Conservation (phyloP, 2,329 filamentous ascomycete genomes). For the Scopulariopsis brevicaulis region DNA sequence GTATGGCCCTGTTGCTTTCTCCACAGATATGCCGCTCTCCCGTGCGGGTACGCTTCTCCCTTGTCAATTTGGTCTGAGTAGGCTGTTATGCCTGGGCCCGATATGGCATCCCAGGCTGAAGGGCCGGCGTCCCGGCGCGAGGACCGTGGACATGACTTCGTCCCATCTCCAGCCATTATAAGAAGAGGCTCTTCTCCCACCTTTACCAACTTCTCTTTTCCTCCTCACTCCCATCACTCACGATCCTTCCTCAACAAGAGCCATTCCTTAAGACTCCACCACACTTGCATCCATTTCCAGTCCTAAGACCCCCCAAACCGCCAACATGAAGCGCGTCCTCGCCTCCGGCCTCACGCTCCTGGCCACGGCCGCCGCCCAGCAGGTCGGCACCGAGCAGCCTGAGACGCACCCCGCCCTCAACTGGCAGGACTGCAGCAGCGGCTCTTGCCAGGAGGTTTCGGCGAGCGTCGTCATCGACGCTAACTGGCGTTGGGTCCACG, state of each 20-base stretch:
- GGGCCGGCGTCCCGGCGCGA: background rate
- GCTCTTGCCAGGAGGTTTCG: conserved; percentile 26
- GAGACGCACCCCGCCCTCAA: conserved; percentile 32
- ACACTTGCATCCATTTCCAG: background rate
- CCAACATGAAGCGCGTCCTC: conserved; percentile 4
- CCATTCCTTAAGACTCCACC: background rate
- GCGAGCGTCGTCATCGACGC: conserved; percentile 36
- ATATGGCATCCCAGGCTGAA: background rate
- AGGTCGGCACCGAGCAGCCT: conserved; percentile 23
- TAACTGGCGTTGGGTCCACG: conserved; percentile 44
- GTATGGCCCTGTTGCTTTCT: background rate
- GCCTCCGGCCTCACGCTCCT: conserved; percentile 13
- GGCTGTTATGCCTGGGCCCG: background rate
- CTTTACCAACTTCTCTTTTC: background rate
- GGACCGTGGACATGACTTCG: background rate
- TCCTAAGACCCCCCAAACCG: background rate
- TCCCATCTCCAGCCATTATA: background rate
- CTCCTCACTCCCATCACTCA: background rate
- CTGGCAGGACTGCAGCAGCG: conserved; percentile 30
- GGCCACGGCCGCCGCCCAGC: conserved; percentile 24
- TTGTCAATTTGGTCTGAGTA: background rate
- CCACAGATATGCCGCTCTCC: background rate
- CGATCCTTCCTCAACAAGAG: background rate
- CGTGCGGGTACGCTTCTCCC: background rate
- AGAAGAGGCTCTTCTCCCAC: background rate